Conservation (phyloP, 2,329 filamentous ascomycete species). For the Colletotrichum agaves region DNA sequence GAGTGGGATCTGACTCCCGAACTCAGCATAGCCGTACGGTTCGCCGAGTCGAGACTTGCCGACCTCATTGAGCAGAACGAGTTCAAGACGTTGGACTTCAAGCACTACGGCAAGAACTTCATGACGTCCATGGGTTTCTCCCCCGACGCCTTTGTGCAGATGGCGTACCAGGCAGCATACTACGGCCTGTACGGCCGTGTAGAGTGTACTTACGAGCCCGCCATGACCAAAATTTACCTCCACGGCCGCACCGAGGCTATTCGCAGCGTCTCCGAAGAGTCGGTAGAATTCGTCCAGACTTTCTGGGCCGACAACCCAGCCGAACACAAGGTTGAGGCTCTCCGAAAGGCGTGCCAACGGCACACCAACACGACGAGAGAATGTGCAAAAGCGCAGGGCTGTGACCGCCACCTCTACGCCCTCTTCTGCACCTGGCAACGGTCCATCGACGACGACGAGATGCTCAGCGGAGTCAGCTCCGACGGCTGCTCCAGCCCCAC, state of each 20-base stretch:
- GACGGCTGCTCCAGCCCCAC: conserved; percentile 73
- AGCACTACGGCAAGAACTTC: conserved; percentile 93
- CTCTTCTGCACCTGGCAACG: conserved; percentile 96
- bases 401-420: conserved; percentile 93
- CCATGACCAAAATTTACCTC: conserved; percentile 95
- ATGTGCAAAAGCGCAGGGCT: conserved; percentile 89
- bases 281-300: conserved; percentile 87
- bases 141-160: conserved; percentile 96
- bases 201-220: conserved; percentile 96
- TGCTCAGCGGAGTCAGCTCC: conserved; percentile 63
- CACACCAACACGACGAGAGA: conserved; percentile 84
- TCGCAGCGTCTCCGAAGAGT: conserved; percentile 83
- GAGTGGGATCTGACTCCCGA: conserved; percentile 98
- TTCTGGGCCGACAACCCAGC: conserved; percentile 95
- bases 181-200: conserved; percentile 95
- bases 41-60: conserved; percentile 92
- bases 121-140: conserved; percentile 98
- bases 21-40: conserved; percentile 88
- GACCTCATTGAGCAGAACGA: conserved; percentile 98
- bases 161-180: conserved; percentile 98
- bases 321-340: conserved; percentile 84
- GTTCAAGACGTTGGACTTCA: conserved; percentile 91
- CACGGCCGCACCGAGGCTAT: conserved; percentile 97
- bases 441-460: conserved; percentile 82
- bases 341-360: conserved; percentile 84